Evolutionary conservation across 345 rosid genomes (phyloP), one percentile per base, ranked within the genome.

Genomic region (Pelargonium nanum): DNA sequence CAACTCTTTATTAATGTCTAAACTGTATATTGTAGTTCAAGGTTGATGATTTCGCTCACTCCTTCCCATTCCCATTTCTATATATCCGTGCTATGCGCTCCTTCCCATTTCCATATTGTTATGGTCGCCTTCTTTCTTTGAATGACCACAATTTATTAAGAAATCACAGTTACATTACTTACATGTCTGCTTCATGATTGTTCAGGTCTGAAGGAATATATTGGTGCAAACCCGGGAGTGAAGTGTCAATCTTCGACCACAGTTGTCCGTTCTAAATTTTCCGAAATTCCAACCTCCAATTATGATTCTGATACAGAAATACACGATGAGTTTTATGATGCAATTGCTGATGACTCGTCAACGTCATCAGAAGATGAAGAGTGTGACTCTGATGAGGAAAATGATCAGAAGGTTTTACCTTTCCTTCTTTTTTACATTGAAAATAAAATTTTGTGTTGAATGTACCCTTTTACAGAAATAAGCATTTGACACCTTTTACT

Each of bases 321-420:
- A 60, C 83, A 77, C 40, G 99, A 93, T 72, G 85, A 89, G 78
- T 93, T 93, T 74, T 89, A 87, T 73, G 99, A 93, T 77, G 99
- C 99, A 59, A 73, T 85, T 58, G 80, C 80, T 71, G 81, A 73
- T 59, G 85, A 73, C 26, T 68, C 81, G 12, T 83, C 97, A 55
- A 75, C 96, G 40, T 89, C 98, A 34, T 84, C 81, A 65, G 48
- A 40, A 40, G 87, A 80, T 25, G 96, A 87, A 62, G 92, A 81
- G 54, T 78, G 87, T 26, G 87, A 81, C 44, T 81, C 71, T 51
- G 84, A 76, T 56, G 70, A 71, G 45, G 81, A 69, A 34, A 59
- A 32, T 59, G 69, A 68, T 30, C 68, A 72, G 53, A 78, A 74
- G 96, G 91, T 84, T 53, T 58, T 62, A 56, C 48, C 52, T 65